phyloP scores from a whole-genome alignment of 2,329 filamentous ascomycete species.

The Beauveria caledonica region DNA sequence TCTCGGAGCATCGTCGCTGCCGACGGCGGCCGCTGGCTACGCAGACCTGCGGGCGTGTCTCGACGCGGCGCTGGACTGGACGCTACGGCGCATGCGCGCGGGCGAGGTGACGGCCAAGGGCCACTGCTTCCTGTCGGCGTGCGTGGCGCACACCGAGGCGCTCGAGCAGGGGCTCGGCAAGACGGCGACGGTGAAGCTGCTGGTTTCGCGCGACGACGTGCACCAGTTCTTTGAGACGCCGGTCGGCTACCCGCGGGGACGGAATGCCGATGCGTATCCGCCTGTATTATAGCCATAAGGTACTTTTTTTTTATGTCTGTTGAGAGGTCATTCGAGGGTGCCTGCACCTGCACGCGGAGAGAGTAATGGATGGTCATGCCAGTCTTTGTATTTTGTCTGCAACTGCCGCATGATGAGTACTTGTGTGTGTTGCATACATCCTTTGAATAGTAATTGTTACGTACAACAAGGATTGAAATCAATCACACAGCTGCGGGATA shows the following conservation, averaged over 20 bases:
- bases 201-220: slow-evolving; percentile 19
- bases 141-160: slow-evolving; percentile 26
- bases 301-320: background rate
- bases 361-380: background rate
- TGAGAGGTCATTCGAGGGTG: background rate
- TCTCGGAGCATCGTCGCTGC: slow-evolving; percentile 17
- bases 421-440: background rate
- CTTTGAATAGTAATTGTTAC: background rate
- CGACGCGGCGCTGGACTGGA: slow-evolving; percentile 23
- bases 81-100: slow-evolving; percentile 26
- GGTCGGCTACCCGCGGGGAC: slow-evolving; percentile 1
- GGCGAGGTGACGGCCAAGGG: slow-evolving; percentile 38
- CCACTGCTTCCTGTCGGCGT: slow-evolving; percentile 26
- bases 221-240: background rate
- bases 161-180: slow-evolving; percentile 22
- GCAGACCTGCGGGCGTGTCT: slow-evolving; percentile 26
- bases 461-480: background rate
- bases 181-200: slow-evolving; percentile 23
- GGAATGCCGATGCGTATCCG: background rate
- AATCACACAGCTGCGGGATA: background rate
- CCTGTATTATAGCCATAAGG: background rate
- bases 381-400: background rate
- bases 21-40: slow-evolving; percentile 19
- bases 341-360: background rate
- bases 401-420: too few relatives aligned